Evolutionary conservation across 2,329 filamentous ascomycete species (phyloP).

Genomic region (Dryadomyces quercivorus): DNA sequence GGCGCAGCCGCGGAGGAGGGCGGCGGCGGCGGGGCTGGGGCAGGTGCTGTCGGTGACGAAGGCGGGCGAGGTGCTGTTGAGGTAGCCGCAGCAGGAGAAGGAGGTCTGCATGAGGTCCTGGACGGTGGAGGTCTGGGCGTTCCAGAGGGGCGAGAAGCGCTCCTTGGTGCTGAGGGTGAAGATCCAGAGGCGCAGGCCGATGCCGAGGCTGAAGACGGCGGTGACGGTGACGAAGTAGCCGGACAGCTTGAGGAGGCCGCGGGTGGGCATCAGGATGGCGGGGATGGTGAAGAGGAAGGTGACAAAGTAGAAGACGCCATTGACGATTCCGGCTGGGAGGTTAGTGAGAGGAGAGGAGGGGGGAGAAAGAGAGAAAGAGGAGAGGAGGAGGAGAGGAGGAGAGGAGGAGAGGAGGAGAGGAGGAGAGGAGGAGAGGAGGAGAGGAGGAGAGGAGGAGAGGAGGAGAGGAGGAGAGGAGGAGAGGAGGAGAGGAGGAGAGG

Average conservation of each 20-base stretch:
- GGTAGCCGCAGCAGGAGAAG: constrained; percentile 71
- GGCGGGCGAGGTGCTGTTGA: constrained; percentile 57
- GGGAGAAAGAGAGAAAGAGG: background rate
- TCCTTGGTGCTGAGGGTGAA: constrained; percentile 56
- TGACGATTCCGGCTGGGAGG: constrained; percentile 51
- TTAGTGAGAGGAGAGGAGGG: constrained; percentile 7
- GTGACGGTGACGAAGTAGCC: constrained; percentile 52
- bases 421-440: constrained; percentile 33
- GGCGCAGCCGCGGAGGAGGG: constrained; percentile 58
- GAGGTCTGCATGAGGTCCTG: constrained; percentile 60
- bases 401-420: constrained; percentile 9
- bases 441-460: background rate
- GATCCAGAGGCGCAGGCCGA: constrained; percentile 61
- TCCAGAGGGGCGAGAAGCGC: constrained; percentile 50
- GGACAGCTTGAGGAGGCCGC: constrained; percentile 58
- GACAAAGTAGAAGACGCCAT: constrained; percentile 58
- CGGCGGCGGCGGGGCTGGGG: constrained; percentile 56
- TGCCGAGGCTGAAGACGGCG: constrained; percentile 49
- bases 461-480: too few species aligned
- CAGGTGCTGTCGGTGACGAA: constrained; percentile 61
- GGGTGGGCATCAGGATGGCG: constrained; percentile 54
- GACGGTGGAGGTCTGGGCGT: constrained; percentile 37
- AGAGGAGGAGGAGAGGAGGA: background rate
- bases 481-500: background rate
- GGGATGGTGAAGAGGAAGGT: constrained; percentile 60